Percentiles rank a stretch among this genome's conserved stretches.
Evolutionary conservation across 1,284 basidiomycete genomes (phyloP).

Genomic region (Ustilago cynodontis): DNA sequence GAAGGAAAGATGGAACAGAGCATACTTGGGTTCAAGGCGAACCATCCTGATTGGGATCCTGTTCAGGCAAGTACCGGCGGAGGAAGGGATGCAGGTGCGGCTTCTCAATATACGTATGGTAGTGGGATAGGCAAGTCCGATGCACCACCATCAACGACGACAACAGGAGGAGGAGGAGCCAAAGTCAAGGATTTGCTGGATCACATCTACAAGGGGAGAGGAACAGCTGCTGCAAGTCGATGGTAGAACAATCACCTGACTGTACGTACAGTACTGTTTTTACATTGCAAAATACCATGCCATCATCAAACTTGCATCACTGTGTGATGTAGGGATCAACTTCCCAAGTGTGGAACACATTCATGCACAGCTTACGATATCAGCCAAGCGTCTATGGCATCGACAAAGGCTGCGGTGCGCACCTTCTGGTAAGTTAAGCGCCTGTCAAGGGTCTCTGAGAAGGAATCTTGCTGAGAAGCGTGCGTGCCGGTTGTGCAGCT

Average conservation of each 20-base stretch:
- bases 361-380: too few species aligned
- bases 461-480: background rate
- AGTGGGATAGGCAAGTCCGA: conserved; percentile 17
- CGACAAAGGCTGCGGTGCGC: too few species aligned
- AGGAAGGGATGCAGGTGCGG: background rate
- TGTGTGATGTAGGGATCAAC: too few species aligned
- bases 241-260: conserved; percentile 20
- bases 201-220: conserved; percentile 47
- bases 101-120: conserved; percentile 4
- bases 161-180: conserved; percentile 16
- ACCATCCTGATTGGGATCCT: conserved; percentile 94
- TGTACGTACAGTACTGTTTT: too few species aligned
- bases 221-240: conserved; percentile 22
- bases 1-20: conserved; percentile 86
- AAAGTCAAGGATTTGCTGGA: conserved; percentile 49
- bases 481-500: too few species aligned
- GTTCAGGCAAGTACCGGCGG: conserved; percentile 72
- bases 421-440: too few species aligned
- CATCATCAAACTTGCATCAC: too few species aligned
- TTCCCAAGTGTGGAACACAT: too few species aligned
- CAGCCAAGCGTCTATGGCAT: too few species aligned
- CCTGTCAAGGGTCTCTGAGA: background rate
- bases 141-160: background rate
- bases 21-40: conserved; percentile 90
- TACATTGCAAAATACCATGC: too few species aligned